Conservation (phyloP, 2,329 filamentous ascomycete species). For the Aspergillus costaricaensis region DNA sequence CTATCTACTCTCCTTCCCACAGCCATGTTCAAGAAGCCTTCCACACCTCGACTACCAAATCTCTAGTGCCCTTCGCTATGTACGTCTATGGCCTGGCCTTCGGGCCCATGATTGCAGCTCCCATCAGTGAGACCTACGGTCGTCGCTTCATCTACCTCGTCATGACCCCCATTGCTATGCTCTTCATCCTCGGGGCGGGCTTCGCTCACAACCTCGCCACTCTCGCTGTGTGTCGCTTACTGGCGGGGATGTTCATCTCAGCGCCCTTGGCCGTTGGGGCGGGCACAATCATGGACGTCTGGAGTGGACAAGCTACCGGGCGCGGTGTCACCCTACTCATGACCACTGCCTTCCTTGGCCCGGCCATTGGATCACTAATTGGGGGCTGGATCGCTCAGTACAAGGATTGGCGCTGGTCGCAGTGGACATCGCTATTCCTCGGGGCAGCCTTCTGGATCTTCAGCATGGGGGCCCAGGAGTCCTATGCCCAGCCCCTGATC, state of each 20-base stretch:
- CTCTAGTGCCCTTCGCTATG: conserved; percentile 13
- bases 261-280: conserved; percentile 17
- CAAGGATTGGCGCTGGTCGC: conserved; percentile 71
- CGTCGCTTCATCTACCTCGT: conserved; percentile 12
- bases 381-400: conserved; percentile 62
- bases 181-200: conserved; percentile 13
- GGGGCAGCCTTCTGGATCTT: conserved; percentile 62
- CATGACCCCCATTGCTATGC: conserved; percentile 8
- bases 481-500: conserved; percentile 71
- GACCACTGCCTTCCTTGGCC: conserved; percentile 56
- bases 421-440: conserved; percentile 67
- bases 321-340: conserved; percentile 28
- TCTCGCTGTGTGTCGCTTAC: conserved; percentile 12
- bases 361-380: conserved; percentile 59
- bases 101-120: conserved; percentile 14
- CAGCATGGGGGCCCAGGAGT: conserved; percentile 62
- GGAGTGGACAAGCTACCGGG: conserved; percentile 2
- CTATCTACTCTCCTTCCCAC: conserved; percentile 17
- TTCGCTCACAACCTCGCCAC: conserved; percentile 8
- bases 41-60: conserved; percentile 10
- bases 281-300: conserved; percentile 20
- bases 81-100: conserved; percentile 17
- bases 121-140: conserved; percentile 14
- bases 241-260: conserved; percentile 12
- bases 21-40: conserved; percentile 5